These are phyloP conservation scores for Lactarius hengduanensis DNA, from an alignment of 768 basidiomycete species.

Conservation along the genomic window DNA sequence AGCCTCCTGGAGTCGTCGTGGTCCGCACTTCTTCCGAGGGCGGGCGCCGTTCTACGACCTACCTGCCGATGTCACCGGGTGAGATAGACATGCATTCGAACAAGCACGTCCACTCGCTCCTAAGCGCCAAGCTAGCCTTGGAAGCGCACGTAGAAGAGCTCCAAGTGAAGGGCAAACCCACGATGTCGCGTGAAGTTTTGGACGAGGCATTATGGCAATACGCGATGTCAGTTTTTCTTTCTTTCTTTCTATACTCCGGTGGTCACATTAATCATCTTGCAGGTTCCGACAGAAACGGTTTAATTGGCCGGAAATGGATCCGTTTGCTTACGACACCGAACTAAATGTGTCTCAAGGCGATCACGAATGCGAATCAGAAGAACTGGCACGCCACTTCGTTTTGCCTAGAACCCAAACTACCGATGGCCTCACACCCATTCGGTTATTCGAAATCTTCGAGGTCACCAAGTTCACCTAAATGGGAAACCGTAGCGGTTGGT, in stretches of 20 bases:
- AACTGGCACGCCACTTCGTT: background rate
- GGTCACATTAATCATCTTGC: slow-evolving; percentile 12
- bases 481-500: background rate
- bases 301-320: slow-evolving; percentile 52
- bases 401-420: slow-evolving; percentile 9
- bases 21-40: slow-evolving; percentile 9
- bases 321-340: slow-evolving; percentile 12
- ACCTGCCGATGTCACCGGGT: slow-evolving; percentile 53
- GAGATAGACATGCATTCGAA: slow-evolving; percentile 78
- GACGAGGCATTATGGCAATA: slow-evolving; percentile 53
- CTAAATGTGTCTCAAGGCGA: background rate
- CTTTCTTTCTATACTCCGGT: slow-evolving; percentile 10
- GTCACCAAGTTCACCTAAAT: slow-evolving; percentile 16
- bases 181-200: slow-evolving; percentile 36
- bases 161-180: slow-evolving; percentile 29
- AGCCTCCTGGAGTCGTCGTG: slow-evolving; percentile 63
- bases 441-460: slow-evolving; percentile 26
- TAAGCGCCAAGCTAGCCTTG: slow-evolving; percentile 62
- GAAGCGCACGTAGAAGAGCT: slow-evolving; percentile 45
- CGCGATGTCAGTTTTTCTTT: slow-evolving; percentile 45
- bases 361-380: slow-evolving; percentile 8
- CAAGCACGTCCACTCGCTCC: slow-evolving; percentile 61
- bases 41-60: slow-evolving; percentile 47
- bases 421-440: slow-evolving; percentile 27
- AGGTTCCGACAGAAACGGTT: slow-evolving; percentile 69